Percentiles rank a stretch among this genome's conserved stretches.
These are phyloP conservation scores for Acrasis kona DNA, from an alignment of 78 protist genomes.

Conservation along the genomic window DNA sequence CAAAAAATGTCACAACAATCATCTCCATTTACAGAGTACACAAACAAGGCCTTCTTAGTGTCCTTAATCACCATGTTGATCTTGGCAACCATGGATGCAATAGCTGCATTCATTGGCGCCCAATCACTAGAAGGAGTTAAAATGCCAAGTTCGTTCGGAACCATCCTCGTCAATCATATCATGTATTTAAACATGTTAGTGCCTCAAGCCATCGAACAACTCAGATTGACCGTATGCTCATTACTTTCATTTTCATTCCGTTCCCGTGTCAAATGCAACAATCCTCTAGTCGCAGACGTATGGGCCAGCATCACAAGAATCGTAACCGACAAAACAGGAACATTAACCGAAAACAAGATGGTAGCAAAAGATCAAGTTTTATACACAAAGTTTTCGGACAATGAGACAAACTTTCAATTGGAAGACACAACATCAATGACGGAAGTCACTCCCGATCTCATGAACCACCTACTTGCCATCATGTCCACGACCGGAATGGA, in stretches of 20 bases:
- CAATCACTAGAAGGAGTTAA: background rate
- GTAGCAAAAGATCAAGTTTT: background rate
- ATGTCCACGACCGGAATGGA: background rate
- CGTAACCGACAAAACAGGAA: constrained; percentile 67
- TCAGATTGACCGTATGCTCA: background rate
- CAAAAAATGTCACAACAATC: background rate
- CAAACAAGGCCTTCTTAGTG: background rate
- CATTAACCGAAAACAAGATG: constrained; percentile 70
- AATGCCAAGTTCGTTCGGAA: background rate
- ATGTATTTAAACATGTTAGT: background rate
- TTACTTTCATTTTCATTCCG: background rate
- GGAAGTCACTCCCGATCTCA: too few relatives aligned
- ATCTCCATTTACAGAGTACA: background rate
- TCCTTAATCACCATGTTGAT: background rate
- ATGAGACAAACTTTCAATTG: background rate
- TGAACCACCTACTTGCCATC: background rate
- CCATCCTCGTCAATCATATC: background rate
- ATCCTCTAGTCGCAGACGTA: constrained; percentile 55
- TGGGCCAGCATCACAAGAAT: constrained; percentile 44
- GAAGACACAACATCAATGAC: too few relatives aligned
- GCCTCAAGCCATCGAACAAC: background rate
- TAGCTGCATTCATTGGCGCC: background rate
- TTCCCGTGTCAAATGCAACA: constrained; percentile 1
- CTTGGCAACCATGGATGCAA: background rate
- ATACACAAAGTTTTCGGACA: background rate